Percentiles rank a stretch among this genome's conserved stretches.
Evolutionary conservation across 352 stramenopile species (phyloP).

Genomic region (Phytopythium boreale): DNA sequence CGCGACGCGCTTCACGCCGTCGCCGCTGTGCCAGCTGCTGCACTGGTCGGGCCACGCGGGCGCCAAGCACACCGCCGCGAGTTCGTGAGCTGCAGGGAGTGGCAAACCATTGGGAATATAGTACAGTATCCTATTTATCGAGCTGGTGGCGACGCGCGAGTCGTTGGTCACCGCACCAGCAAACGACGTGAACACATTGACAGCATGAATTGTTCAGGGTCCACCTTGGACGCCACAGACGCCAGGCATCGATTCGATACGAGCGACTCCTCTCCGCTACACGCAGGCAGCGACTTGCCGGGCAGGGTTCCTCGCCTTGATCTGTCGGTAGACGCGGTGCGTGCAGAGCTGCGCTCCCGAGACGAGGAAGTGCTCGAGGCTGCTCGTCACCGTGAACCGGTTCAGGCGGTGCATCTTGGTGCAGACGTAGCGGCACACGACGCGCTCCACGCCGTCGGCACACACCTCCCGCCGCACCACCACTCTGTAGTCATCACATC

Average conservation of each 20-base stretch:
- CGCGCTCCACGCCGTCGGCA: conserved; percentile 26
- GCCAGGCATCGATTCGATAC: too few species aligned
- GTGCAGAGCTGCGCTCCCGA: not conserved
- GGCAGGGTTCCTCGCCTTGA: not conserved
- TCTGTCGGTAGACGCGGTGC: not conserved
- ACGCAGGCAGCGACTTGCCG: not conserved
- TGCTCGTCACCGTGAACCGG: not conserved
- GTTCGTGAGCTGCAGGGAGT: not conserved
- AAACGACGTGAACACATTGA: too few species aligned
- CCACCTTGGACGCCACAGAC: too few species aligned
- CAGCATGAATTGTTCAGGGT: too few species aligned
- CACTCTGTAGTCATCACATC: conserved; percentile 14
- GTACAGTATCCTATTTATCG: not conserved
- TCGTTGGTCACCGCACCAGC: too few species aligned
- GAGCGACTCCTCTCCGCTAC: not conserved
- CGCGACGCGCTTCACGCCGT: conserved; percentile 69
- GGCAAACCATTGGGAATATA: not conserved
- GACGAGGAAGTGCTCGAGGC: not conserved
- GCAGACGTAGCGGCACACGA: conserved; percentile 29
- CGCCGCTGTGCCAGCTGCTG: conserved; percentile 73
- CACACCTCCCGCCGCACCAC: conserved; percentile 30
- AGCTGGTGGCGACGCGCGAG: not conserved
- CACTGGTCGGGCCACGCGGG: conserved; percentile 65
- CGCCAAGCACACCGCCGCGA: not conserved
- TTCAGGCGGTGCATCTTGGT: conserved; percentile 20